These are phyloP conservation scores for Davidsoniella australis DNA, from an alignment of 2,329 filamentous ascomycete species.

Conservation along the genomic window DNA sequence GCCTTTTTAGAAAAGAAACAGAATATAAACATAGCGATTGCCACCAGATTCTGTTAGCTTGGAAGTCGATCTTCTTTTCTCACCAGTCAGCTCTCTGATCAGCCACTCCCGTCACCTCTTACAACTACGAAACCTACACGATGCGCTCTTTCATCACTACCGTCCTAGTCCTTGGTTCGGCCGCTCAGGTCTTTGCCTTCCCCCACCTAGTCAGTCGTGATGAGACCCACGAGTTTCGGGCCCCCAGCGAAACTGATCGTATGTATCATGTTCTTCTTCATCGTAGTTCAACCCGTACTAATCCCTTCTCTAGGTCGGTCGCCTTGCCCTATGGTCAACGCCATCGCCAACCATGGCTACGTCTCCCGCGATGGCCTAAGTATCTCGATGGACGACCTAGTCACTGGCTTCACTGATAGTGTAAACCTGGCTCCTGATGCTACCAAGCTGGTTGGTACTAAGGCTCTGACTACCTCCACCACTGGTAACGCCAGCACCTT, in stretches of 20 bases:
- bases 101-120: slow-evolving; percentile 6
- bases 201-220: not conserved
- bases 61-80: slow-evolving; percentile 3
- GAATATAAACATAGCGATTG: slow-evolving; percentile 1
- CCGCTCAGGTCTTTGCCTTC: slow-evolving; percentile 7
- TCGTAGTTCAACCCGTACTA: no score
- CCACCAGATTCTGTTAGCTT: not conserved
- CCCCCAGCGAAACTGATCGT: slow-evolving; percentile 6
- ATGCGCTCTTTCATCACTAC: slow-evolving; percentile 6
- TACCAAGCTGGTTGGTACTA: slow-evolving; percentile 12
- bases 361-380: slow-evolving; percentile 14
- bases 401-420: slow-evolving; percentile 12
- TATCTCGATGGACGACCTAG: slow-evolving; percentile 14
- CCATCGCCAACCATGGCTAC: slow-evolving; percentile 16
- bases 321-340: slow-evolving; percentile 16
- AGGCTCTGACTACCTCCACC: slow-evolving; percentile 15
- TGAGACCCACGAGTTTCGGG: slow-evolving; percentile 11
- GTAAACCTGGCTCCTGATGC: slow-evolving; percentile 14
- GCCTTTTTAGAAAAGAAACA: not conserved
- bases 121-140: not conserved
- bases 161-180: slow-evolving; percentile 7
- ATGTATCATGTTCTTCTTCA: not conserved
- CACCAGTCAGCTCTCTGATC: not conserved
- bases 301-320: slow-evolving; percentile 9
- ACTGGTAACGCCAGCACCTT: slow-evolving; percentile 18